These are phyloP conservation scores for Fusarium nodosum DNA, from an alignment of 2,329 filamentous ascomycete species.

Conservation along the genomic window DNA sequence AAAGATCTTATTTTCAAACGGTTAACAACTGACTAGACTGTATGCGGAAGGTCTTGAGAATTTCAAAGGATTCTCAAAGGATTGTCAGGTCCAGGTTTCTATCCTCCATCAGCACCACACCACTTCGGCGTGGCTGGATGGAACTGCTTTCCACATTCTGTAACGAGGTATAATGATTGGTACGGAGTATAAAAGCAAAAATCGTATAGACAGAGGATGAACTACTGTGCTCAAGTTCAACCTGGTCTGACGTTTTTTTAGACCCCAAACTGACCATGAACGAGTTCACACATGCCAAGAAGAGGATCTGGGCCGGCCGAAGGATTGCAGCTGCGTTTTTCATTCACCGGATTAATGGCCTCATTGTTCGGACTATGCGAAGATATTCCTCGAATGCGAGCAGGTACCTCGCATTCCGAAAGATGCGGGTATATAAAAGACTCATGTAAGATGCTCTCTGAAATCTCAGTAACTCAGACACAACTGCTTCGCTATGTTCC, in stretches of 20 bases:
- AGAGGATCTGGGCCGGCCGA: background rate
- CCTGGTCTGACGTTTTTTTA: background rate
- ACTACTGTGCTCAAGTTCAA: background rate
- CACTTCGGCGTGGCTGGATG: background rate
- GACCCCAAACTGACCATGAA: background rate
- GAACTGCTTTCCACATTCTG: too few species aligned
- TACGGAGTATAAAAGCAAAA: background rate
- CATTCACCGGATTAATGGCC: background rate
- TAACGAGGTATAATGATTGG: background rate
- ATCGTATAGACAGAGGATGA: too few species aligned
- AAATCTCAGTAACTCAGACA: background rate
- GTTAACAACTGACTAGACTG: background rate
- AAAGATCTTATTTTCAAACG: background rate
- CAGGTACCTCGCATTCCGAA: background rate
- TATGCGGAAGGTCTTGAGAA: background rate
- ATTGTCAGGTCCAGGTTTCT: background rate
- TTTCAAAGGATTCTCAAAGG: constrained; percentile 1
- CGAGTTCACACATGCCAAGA: background rate
- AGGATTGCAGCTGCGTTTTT: background rate
- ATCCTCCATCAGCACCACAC: background rate
- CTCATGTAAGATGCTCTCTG: too few species aligned
- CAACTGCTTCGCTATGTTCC: background rate
- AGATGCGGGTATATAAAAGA: background rate
- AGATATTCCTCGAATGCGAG: too few species aligned
- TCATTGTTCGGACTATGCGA: background rate